These are phyloP conservation scores for Coprinopsis sp. DNA, from an alignment of 768 basidiomycete species.

Conservation along the genomic window DNA sequence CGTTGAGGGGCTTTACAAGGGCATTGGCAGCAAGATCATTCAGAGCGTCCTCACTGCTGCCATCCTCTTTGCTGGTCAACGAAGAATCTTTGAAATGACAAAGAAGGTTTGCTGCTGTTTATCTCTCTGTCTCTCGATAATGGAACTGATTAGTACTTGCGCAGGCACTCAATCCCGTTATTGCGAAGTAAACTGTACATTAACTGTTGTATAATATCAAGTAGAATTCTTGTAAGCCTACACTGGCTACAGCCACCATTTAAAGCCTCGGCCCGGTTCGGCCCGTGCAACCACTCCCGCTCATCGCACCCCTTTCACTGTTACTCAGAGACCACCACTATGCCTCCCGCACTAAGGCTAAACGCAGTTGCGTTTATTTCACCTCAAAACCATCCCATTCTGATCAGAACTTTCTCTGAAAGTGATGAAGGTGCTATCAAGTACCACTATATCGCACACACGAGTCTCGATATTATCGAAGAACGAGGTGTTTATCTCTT, in stretches of 20 bases:
- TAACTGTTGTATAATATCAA: background rate
- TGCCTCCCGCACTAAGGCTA: slow-evolving; percentile 66
- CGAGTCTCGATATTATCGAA: slow-evolving; percentile 85
- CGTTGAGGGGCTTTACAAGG: slow-evolving; percentile 79
- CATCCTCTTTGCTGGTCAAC: slow-evolving; percentile 88
- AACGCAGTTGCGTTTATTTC: slow-evolving; percentile 86
- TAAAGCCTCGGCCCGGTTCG: too few species aligned
- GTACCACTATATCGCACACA: slow-evolving; percentile 90
- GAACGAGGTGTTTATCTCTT: slow-evolving; percentile 65
- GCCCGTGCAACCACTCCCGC: too few species aligned
- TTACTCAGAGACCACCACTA: slow-evolving; percentile 19
- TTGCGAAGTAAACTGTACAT: slow-evolving; percentile 4
- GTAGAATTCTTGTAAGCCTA: background rate
- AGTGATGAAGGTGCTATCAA: slow-evolving; percentile 57
- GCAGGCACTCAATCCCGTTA: background rate
- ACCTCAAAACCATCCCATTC: slow-evolving; percentile 75
- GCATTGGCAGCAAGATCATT: slow-evolving; percentile 80
- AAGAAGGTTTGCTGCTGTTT: slow-evolving; percentile 36
- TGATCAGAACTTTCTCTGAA: slow-evolving; percentile 68
- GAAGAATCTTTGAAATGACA: slow-evolving; percentile 71
- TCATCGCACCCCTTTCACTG: too few species aligned
- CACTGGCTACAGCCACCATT: slow-evolving; percentile 4
- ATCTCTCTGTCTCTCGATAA: background rate
- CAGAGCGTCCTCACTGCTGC: slow-evolving; percentile 94
- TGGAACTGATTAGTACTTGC: background rate